phyloP scores from a whole-genome alignment of 768 basidiomycete genomes.

The Boletus huronensis region DNA sequence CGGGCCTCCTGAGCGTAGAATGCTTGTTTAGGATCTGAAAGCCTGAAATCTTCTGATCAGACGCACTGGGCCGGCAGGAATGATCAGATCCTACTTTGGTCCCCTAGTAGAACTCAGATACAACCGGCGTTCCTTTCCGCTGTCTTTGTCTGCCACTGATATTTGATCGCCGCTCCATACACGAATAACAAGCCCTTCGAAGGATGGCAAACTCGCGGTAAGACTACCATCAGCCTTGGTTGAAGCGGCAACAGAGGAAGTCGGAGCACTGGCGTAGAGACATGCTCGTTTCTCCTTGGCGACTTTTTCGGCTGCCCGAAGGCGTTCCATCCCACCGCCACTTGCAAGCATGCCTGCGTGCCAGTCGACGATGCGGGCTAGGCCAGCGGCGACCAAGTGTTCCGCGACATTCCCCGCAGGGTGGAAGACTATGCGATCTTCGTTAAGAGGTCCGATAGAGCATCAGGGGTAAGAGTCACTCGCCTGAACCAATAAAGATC shows the following conservation, averaged over 20 bases:
- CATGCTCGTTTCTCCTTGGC: conserved; percentile 74
- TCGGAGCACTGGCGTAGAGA: conserved; percentile 61
- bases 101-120: conserved; percentile 87
- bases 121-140: conserved; percentile 72
- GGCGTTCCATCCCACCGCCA: conserved; percentile 80
- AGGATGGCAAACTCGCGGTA: conserved; percentile 48
- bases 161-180: conserved; percentile 94
- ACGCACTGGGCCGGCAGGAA: neutral
- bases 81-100: conserved; percentile 57
- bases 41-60: conserved; percentile 39
- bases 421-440: conserved; percentile 58
- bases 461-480: conserved; percentile 19
- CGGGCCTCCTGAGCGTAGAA: conserved; percentile 89
- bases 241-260: conserved; percentile 30
- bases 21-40: conserved; percentile 81
- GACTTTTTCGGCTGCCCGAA: conserved; percentile 76
- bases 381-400: conserved; percentile 75
- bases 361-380: conserved; percentile 95
- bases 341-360: conserved; percentile 92
- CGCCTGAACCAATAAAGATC: conserved; percentile 86
- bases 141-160: conserved; percentile 71
- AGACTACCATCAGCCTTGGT: conserved; percentile 46
- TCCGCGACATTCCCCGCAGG: conserved; percentile 95
- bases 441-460: neutral
- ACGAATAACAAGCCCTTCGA: conserved; percentile 81